Base-by-base conservation (phyloP, 306 rosid species). In the Trifolium fragiferum region DNA sequence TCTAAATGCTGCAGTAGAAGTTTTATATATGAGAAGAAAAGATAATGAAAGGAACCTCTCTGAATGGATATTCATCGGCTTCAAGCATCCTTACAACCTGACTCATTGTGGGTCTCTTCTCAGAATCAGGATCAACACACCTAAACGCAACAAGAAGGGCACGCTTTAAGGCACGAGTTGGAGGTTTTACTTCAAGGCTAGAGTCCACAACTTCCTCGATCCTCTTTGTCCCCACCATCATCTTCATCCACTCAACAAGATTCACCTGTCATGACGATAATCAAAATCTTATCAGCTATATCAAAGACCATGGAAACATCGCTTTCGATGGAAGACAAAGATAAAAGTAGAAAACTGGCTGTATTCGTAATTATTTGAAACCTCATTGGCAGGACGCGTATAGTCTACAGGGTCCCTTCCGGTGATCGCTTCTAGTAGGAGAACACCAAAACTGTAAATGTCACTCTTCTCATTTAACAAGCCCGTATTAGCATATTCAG, bases 401-500 rank as follows among this genome's bases (percentile, higher is more conserved):
- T 93, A 93, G 81, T 91, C 98, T 62, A 91, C 98, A 0, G 98
- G 98, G 78, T 93, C 98, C 85, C 96, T 93, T 84, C 98, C 98
- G 0, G 97, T 93, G 78, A 93, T 85, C 3, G 84, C 86, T 87
- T 93, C 98, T 8, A 93, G 88, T 72, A 93, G 78, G 78, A 93
- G 92, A 75, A 93, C 98, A 19, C 98, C 98, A 21, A 93, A 93
- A 85, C 98, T 93, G 83, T 93, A 93, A 69, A 93, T 84, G 80
- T 93, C 98, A 6, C 98, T 93, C 85, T 87, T 93, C 90, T 93
- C 98, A 49, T 93, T 93, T 59, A 93, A 91, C 90, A 93, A 66
- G 74, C 98, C 98, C 0, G 90, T 81, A 82, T 91, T 93, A 23
- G 98, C 98, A 86, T 93, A 93, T 78, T 93, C 98, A 0, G 98